Percentiles rank a stretch among this genome's conserved stretches.
Evolutionary conservation across 352 stramenopile genomes (phyloP).

Genomic region (Pythium dissotocum): DNA sequence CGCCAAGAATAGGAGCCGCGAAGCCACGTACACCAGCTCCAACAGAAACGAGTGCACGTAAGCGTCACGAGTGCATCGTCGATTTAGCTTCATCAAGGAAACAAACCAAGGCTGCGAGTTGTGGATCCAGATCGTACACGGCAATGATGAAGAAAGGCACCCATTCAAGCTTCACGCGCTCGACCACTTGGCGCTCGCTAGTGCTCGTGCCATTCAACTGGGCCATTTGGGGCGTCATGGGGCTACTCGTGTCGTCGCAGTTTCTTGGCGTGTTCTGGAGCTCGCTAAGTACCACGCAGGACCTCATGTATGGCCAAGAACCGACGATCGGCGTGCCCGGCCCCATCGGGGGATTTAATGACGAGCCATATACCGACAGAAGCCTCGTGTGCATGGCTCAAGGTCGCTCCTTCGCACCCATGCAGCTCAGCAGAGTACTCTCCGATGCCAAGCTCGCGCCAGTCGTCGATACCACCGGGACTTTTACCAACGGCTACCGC

Average conservation of each 20-base stretch:
- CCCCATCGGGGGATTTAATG: slow-evolving; percentile 35
- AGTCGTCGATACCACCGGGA: slow-evolving; percentile 18
- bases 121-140: not conserved
- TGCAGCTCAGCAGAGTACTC: slow-evolving; percentile 34
- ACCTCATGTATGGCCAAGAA: slow-evolving; percentile 9
- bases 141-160: not conserved
- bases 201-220: slow-evolving; percentile 30
- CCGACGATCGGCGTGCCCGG: not conserved
- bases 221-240: slow-evolving; percentile 34
- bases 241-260: slow-evolving; percentile 31
- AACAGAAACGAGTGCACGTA: no score
- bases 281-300: not conserved
- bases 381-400: slow-evolving; percentile 37
- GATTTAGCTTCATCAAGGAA: no score
- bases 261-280: slow-evolving; percentile 35
- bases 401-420: slow-evolving; percentile 31
- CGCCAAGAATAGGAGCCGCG: no score
- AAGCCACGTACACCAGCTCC: no score
- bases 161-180: not conserved
- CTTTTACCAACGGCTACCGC: slow-evolving; percentile 30
- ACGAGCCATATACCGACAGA: slow-evolving; percentile 48
- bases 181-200: not conserved
- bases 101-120: no score
- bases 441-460: slow-evolving; percentile 10
- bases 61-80: no score